phyloP scores from a whole-genome alignment of 805 yeast genomes.

The Yarrowia porcina region DNA sequence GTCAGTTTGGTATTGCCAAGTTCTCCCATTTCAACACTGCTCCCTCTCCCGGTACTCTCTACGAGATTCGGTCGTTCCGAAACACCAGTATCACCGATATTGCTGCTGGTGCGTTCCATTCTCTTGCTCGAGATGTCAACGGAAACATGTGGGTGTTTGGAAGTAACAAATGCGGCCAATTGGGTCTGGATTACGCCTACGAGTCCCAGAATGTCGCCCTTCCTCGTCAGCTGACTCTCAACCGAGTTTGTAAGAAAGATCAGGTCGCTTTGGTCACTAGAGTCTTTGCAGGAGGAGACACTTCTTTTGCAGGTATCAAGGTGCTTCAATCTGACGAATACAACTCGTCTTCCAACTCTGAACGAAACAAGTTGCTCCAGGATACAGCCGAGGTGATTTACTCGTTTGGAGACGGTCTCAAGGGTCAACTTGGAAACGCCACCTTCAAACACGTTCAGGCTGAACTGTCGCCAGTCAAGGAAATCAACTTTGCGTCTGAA shows the following conservation, averaged over 20 bases:
- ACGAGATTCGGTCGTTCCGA: conserved; percentile 58
- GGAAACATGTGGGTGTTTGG: conserved; percentile 87
- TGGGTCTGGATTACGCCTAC: conserved; percentile 66
- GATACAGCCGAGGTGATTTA: conserved; percentile 36
- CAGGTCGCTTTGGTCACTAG: conserved; percentile 36
- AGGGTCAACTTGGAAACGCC: conserved; percentile 84
- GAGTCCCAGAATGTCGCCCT: conserved; percentile 65
- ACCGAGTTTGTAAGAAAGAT: conserved; percentile 45
- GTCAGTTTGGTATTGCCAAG: conserved; percentile 82
- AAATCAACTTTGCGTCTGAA: conserved; percentile 49
- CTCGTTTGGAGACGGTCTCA: conserved; percentile 78
- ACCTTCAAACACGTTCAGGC: conserved; percentile 69
- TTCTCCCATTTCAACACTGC: conserved; percentile 61
- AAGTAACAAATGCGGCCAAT: conserved; percentile 76
- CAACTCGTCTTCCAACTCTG: conserved; percentile 28
- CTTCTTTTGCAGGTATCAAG: conserved; percentile 48
- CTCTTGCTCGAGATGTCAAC: conserved; percentile 61
- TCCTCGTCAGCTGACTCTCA: conserved; percentile 55
- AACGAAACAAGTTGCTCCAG: conserved; percentile 7
- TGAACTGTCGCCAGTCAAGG: conserved; percentile 58
- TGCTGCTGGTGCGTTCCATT: conserved; percentile 72
- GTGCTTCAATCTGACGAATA: conserved; percentile 34
- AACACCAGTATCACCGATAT: conserved; percentile 52
- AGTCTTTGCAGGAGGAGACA: conserved; percentile 68
- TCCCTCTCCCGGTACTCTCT: conserved; percentile 49